Evolutionary conservation across 352 stramenopile species (phyloP).

Genomic region (Pythium guiyangense): DNA sequence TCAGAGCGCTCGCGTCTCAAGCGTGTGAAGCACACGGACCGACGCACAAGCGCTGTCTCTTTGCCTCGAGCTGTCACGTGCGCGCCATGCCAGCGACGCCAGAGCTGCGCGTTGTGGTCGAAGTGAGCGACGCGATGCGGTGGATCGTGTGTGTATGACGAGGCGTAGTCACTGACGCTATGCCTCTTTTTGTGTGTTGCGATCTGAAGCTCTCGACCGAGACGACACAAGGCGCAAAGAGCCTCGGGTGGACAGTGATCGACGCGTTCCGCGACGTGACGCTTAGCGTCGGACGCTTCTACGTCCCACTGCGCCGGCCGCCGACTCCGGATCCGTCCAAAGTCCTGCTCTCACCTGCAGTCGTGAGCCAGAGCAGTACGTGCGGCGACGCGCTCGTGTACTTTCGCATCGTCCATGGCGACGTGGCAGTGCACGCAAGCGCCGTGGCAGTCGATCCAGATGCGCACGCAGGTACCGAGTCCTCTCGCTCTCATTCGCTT

Average conservation of each 20-base stretch:
- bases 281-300: conserved; percentile 26
- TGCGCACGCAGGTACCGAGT: conserved; percentile 19
- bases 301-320: conserved; percentile 33
- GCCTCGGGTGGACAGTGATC: conserved; percentile 38
- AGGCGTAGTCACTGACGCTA: neutral
- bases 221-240: conserved; percentile 14
- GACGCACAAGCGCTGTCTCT: conserved; percentile 24
- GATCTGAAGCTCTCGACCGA: conserved; percentile 20
- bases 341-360: conserved; percentile 13
- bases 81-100: conserved; percentile 22
- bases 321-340: conserved; percentile 39
- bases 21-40: conserved; percentile 21
- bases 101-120: conserved; percentile 31
- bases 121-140: conserved; percentile 17
- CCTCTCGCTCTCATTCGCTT: neutral
- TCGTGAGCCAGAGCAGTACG: neutral
- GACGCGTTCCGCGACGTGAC: conserved; percentile 26
- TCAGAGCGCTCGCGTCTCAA: conserved; percentile 32
- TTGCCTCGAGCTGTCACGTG: conserved; percentile 25
- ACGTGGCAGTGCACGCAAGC: conserved; percentile 18
- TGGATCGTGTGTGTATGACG: neutral
- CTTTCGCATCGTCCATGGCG: conserved; percentile 30
- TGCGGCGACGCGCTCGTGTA: conserved; percentile 22
- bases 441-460: conserved; percentile 34
- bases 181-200: neutral